These are phyloP conservation scores for Fusarium bactridioides DNA, from an alignment of 2,329 filamentous ascomycete species.

Conservation along the genomic window DNA sequence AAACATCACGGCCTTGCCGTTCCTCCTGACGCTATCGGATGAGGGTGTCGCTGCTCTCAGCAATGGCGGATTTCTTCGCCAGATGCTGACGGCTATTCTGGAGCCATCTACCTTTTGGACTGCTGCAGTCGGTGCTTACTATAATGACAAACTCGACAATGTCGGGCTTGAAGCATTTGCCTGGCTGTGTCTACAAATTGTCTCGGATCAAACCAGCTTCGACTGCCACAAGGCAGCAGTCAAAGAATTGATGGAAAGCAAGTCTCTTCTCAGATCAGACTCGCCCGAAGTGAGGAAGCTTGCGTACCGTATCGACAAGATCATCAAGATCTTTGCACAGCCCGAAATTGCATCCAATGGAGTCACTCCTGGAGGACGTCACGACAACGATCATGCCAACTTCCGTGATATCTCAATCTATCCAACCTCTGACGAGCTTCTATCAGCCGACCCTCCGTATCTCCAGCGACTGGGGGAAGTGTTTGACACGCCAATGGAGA, in stretches of 20 bases:
- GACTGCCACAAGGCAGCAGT: constrained; percentile 26
- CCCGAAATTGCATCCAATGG: neutral
- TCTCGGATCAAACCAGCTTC: constrained; percentile 32
- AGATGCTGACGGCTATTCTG: constrained; percentile 54
- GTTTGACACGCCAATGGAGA: constrained; percentile 45
- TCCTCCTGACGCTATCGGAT: constrained; percentile 16
- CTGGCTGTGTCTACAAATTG: constrained; percentile 59
- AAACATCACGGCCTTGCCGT: constrained; percentile 14
- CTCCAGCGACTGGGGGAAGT: constrained; percentile 62
- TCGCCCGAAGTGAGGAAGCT: constrained; percentile 37
- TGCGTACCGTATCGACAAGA: constrained; percentile 51
- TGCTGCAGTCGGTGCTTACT: constrained; percentile 49
- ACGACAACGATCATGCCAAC: constrained; percentile 75
- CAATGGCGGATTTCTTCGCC: constrained; percentile 30
- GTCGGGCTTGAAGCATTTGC: constrained; percentile 50
- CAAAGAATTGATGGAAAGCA: constrained; percentile 36
- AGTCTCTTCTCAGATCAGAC: constrained; percentile 38
- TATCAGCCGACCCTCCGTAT: constrained; percentile 61
- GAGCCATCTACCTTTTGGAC: constrained; percentile 65
- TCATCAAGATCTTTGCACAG: constrained; percentile 41
- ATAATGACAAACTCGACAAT: constrained; percentile 43
- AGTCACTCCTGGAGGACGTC: constrained; percentile 67
- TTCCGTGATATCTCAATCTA: constrained; percentile 69
- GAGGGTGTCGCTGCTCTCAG: constrained; percentile 26
- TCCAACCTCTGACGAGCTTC: constrained; percentile 72